Conservation (phyloP, 306 rosid species). For the Rosa multiflora region DNA sequence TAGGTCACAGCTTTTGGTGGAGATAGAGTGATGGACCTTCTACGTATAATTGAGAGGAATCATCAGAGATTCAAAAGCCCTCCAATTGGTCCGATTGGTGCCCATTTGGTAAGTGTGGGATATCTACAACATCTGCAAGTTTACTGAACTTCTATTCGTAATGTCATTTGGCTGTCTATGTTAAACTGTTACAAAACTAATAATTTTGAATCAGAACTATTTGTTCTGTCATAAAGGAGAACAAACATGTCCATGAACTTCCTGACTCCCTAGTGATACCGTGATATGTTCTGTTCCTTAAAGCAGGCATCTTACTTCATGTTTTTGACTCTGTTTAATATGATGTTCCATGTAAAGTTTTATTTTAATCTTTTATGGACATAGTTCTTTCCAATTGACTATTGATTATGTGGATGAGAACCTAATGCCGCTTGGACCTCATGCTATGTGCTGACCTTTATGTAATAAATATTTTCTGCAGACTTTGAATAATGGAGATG, state of each 20-base stretch:
- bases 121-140: neutral
- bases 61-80: conserved; percentile 60
- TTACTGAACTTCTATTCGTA: neutral
- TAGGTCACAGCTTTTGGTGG: conserved; percentile 94
- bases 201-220: neutral
- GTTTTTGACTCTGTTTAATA: no score
- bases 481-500: conserved; percentile 66
- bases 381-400: neutral
- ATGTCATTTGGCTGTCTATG: neutral
- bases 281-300: no score
- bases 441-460: neutral
- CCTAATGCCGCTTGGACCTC: neutral
- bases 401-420: neutral
- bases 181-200: neutral
- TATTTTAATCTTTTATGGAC: no score
- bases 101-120: conserved; percentile 63
- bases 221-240: neutral
- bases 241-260: no score
- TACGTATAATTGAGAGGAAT: conserved; percentile 58
- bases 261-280: no score
- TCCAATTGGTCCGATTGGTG: conserved; percentile 93
- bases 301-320: no score
- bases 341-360: no score
- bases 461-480: conserved; percentile 33
- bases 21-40: conserved; percentile 52